phyloP scores from a whole-genome alignment of 1,284 basidiomycete species.

The Ganoderma boninense region DNA sequence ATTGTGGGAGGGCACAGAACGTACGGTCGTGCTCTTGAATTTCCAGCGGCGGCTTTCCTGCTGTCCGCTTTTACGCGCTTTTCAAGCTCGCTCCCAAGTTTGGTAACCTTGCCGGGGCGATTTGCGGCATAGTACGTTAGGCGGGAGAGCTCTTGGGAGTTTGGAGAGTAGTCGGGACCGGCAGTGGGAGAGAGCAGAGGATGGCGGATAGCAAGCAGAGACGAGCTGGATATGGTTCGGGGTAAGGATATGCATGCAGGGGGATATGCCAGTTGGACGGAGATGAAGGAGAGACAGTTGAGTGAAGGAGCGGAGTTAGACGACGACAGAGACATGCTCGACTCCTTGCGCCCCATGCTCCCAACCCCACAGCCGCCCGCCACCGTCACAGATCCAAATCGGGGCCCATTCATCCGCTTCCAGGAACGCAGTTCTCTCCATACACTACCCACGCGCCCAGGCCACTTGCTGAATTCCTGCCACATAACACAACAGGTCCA shows the following conservation, averaged over 20 bases:
- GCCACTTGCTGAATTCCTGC: neutral
- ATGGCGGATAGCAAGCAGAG: conserved; percentile 89
- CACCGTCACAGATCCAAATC: conserved; percentile 15
- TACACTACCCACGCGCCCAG: neutral
- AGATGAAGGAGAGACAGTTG: conserved; percentile 25
- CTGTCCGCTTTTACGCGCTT: conserved; percentile 78
- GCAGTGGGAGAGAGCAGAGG: conserved; percentile 80
- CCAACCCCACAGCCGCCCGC: neutral
- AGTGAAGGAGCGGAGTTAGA: conserved; percentile 29
- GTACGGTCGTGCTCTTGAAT: conserved; percentile 83
- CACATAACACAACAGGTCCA: neutral
- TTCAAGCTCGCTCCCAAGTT: conserved; percentile 87
- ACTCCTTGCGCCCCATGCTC: neutral
- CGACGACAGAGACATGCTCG: conserved; percentile 13
- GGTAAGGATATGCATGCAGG: conserved; percentile 64
- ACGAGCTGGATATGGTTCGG: conserved; percentile 90
- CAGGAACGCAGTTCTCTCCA: neutral
- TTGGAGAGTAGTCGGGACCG: conserved; percentile 84
- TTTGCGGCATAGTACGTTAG: conserved; percentile 94
- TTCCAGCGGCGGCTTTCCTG: conserved; percentile 72
- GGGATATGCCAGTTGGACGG: conserved; percentile 3
- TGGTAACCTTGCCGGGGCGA: conserved; percentile 88
- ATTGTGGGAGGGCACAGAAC: conserved; percentile 10
- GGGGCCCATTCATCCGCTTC: neutral
- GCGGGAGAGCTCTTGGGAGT: conserved; percentile 90